Base-by-base conservation (phyloP, 2,329 filamentous ascomycete species). In the Tolypocladium inflatum region DNA sequence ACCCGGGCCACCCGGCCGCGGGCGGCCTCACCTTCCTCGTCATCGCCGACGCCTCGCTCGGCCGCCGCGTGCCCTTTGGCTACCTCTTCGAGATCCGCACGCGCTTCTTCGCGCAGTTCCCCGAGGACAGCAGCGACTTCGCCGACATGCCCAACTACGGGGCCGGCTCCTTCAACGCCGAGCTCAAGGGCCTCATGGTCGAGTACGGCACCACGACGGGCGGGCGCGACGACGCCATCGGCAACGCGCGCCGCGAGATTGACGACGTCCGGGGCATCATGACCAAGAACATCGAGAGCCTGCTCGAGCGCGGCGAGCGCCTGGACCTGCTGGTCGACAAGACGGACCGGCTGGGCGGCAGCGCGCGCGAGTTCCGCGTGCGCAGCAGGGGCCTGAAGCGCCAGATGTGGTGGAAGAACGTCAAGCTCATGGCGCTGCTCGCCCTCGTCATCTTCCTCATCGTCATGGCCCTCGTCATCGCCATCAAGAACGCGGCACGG, bases 361-460 rank as follows among this genome's bases (percentile, higher is more conserved):
- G 86, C 71, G 91, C 94, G 56, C 81, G 87, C 66, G 94, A 99
- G 71, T 99, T 99, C 70, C 80, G 94, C 56, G 87, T 97, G 21
- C 81, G 93, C 64, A 95, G 89, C 71, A 80, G 91, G 33, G 91
- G 91, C 1, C 73, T 99, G 66, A 89, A 94, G 77, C 83, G 95
- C 69, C 83, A 88, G 74, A 97, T 99, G 94, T 99, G 94, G 94
- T 97, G 93, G 93, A 97, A 97, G 86, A 97, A 99, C 72, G 83
- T 96, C 52, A 95, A 95, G 78, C 76, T 99, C 65, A 96, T 97
- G 91, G 87, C 84, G 8, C 73, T 99, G 65, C 69, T 92, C 61
- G 79, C 74, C 4, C 68, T 97, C 51, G 90, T 92, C 2, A 74
- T 94, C 33, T 69, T 78, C 51, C 69, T 85, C 61, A 82, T 85